Evolutionary conservation across 768 basidiomycete species (phyloP), one percentile per base, ranked within the genome.

Genomic region (Mycena belliarum): DNA sequence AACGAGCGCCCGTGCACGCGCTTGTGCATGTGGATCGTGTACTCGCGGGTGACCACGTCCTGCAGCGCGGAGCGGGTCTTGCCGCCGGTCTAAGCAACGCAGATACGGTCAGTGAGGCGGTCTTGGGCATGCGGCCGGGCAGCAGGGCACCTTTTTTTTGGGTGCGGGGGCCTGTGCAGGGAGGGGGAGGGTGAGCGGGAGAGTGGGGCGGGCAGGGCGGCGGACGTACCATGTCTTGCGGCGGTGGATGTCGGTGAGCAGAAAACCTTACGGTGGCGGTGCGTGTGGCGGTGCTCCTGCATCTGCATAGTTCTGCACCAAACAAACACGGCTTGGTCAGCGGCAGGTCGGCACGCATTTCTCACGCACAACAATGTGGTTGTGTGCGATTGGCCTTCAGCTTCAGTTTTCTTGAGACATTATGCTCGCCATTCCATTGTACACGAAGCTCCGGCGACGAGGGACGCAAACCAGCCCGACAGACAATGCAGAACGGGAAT

Each of bases 11-110:
- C 92, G 76, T 94, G 92, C 41, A 95, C 93, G 65, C 78, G 88
- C 77, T 96, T 97, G 88, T 97, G 94, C 38, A 98, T 79, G 78
- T 97, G 93, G 82, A 98, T 90, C 70, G 96, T 98, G 88, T 98
- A 97, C 75, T 99, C 96, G 70, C 95, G 89, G 65, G 95, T 91
- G 64, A 98, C 96, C 78, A 98, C 96, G 75, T 98, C 96, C 77
- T 92, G 86, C 73, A 98, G 92, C 53, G 96, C 96, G 59, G 94
- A 95, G 76, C 96, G 94, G 69, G 86, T 86, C 84, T 97, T 96
- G 77, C 86, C 86, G 73, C 81, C 80, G 69, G 88, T 81, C 82
- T 86, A 60, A 51, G 35, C 52, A 50, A 41, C 18, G 38, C 32
- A 51, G 12, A 32, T 12, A 32, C 6, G 29, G 29, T 32, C 29